Base-by-base conservation (phyloP, 176 grass and related monocot genomes). In the Bromus sterilis region DNA sequence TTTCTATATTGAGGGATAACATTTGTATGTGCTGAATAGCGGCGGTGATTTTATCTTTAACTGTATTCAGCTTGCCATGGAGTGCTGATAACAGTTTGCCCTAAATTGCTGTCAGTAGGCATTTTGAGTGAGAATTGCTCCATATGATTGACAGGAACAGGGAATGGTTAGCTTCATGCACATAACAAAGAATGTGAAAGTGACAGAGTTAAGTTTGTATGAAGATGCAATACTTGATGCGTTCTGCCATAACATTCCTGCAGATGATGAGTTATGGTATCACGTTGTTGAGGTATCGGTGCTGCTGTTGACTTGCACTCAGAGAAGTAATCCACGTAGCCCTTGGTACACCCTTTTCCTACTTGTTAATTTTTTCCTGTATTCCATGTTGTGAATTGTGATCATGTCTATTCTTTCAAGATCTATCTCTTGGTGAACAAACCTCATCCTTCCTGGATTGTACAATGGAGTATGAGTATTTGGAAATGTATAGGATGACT, bases 201-300 rank as follows among this genome's bases (percentile, higher is more conserved):
- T 66, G n/a, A 56, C 88, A 3, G 92, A 98, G 46, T 81, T 98
- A 87, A 93, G 85, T 91, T 80, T 89, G 79, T 98, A 88, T 43
- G 96, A 95, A 88, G 96, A 91, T 74, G 93, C 93, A 48, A 71
- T 98, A 73, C 93, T 98, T 65, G 93, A 98, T 67, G 96, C 87
- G 2, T 95, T 88, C 68, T 91, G 89, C 60, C 70, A 84, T 43
- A 98, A 93, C 80, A 95, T 98, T 75, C 82, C 93, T 84, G 79
- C 79, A 2, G 85, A 75, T 29, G 93, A 95, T 80, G 90, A 98
- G 55, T 58, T 95, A 69, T 95, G 96, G 96, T 76, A 89, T 79
- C 80, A 1, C 18, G 76, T 86, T 71, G 62, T 93, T 86, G 90
- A 95, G 79, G 66, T 95, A 30, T 95, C 93, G 72, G 92, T 95